Evolutionary conservation across 805 yeast species (phyloP).

Genomic region (Sugiyamaella americana): DNA sequence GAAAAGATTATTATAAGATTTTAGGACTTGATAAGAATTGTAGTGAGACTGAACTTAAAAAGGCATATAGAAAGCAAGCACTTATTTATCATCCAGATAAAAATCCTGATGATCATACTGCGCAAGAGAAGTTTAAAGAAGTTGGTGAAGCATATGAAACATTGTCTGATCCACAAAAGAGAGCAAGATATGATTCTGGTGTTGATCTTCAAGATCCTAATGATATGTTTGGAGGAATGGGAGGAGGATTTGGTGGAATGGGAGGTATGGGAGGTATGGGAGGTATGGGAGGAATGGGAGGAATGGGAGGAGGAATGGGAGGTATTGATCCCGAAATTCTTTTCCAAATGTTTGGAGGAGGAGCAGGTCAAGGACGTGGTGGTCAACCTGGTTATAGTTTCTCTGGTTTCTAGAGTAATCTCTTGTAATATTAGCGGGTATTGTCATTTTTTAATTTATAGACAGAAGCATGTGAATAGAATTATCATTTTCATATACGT

Average conservation of each 20-base stretch:
- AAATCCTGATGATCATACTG: slow-evolving; percentile 57
- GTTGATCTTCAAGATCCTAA: slow-evolving; percentile 52
- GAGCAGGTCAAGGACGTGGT: slow-evolving; percentile 19
- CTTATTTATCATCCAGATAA: slow-evolving; percentile 76
- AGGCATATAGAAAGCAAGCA: slow-evolving; percentile 71
- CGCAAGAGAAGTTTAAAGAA: slow-evolving; percentile 93
- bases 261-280: slow-evolving; percentile 48
- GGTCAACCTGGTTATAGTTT: slow-evolving; percentile 7
- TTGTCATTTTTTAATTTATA: background rate
- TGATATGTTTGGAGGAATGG: slow-evolving; percentile 54
- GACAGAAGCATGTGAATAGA: background rate
- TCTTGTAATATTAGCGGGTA: too few relatives aligned
- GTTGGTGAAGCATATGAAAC: slow-evolving; percentile 82
- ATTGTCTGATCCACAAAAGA: slow-evolving; percentile 77
- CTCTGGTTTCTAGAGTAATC: slow-evolving; percentile 3
- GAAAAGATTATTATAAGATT: slow-evolving; percentile 55
- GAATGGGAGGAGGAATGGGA: slow-evolving; percentile 58
- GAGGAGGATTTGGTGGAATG: slow-evolving; percentile 60
- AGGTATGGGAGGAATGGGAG: slow-evolving; percentile 45
- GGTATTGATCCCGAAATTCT: slow-evolving; percentile 34
- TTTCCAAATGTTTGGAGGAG: slow-evolving; percentile 37
- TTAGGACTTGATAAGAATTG: slow-evolving; percentile 49
- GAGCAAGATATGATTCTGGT: slow-evolving; percentile 81
- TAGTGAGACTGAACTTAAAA: slow-evolving; percentile 53
- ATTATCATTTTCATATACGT: background rate